Conservation (phyloP, 257 asterid genomes). For the Solanum commersonii region DNA sequence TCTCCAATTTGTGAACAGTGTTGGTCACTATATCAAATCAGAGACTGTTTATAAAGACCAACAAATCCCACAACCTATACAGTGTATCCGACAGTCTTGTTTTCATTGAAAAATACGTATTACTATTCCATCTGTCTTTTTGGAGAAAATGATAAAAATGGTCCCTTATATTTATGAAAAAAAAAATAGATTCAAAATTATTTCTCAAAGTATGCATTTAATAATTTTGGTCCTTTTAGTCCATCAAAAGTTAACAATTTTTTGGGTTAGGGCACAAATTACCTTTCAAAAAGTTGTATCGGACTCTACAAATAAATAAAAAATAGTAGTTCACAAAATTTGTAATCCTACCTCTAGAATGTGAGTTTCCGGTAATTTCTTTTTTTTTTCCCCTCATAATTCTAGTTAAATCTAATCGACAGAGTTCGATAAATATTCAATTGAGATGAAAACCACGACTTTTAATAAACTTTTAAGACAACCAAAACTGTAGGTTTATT, state of each 20-base stretch:
- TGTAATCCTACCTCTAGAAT: background rate
- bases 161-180: background rate
- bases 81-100: background rate
- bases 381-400: background rate
- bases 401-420: background rate
- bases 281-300: background rate
- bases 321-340: background rate
- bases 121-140: background rate
- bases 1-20: background rate
- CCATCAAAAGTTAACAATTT: background rate
- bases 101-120: background rate
- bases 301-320: background rate
- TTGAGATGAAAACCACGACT: background rate
- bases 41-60: background rate
- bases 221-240: background rate
- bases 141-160: background rate
- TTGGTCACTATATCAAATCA: background rate
- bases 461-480: background rate
- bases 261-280: background rate
- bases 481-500: too few species aligned
- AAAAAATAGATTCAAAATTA: background rate
- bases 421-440: background rate
- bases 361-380: background rate
- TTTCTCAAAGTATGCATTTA: background rate
- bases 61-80: background rate